phyloP scores from a whole-genome alignment of 2,329 filamentous ascomycete genomes.

The Fusarium annulatum region DNA sequence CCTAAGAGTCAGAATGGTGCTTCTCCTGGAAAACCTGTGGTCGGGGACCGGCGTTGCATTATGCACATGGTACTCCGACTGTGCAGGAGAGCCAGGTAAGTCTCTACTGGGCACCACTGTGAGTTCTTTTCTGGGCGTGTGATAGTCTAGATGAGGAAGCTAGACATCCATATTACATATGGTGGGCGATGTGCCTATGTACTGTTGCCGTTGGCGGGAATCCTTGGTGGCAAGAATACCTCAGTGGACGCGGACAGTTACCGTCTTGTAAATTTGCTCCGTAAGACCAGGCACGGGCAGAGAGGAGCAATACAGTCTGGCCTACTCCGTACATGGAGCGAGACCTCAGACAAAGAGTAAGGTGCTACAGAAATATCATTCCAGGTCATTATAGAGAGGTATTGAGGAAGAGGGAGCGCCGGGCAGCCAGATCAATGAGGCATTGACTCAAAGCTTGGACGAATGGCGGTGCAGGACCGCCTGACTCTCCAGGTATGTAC shows the following conservation, averaged over 20 bases:
- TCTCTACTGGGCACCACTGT: neutral
- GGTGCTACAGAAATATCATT: neutral
- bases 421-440: neutral
- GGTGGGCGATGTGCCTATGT: slow-evolving; percentile 22
- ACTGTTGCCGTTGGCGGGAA: slow-evolving; percentile 23
- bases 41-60: slow-evolving; percentile 16
- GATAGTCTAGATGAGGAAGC: slow-evolving; percentile 1
- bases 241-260: slow-evolving; percentile 12
- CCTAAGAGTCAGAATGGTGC: slow-evolving; percentile 22
- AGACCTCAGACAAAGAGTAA: slow-evolving; percentile 7
- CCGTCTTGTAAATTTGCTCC: slow-evolving; percentile 6
- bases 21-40: slow-evolving; percentile 17
- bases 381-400: neutral
- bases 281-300: slow-evolving; percentile 5
- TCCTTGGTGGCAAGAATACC: slow-evolving; percentile 26
- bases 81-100: neutral
- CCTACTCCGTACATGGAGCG: slow-evolving; percentile 3
- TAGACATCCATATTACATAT: neutral
- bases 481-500: slow-evolving; percentile 11
- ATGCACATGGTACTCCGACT: slow-evolving; percentile 3
- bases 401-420: neutral
- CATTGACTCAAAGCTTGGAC: neutral
- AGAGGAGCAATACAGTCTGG: neutral
- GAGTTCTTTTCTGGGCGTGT: slow-evolving; percentile 20
- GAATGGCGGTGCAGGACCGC: neutral